These are phyloP conservation scores for Clavaria fumosa DNA, from an alignment of 768 basidiomycete species.

Conservation along the genomic window DNA sequence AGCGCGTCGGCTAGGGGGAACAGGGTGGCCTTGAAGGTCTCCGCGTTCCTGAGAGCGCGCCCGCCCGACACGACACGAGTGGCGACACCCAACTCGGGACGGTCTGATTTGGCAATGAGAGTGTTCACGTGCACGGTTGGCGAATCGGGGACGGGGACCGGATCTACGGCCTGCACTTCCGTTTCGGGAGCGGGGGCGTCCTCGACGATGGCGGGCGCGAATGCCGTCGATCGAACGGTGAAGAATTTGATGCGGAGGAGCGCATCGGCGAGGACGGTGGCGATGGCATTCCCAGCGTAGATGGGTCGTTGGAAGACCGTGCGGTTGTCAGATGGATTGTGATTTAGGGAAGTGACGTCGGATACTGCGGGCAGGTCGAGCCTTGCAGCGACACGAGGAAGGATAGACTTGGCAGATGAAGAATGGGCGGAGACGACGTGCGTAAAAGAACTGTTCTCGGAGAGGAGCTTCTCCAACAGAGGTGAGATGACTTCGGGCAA, in stretches of 20 bases:
- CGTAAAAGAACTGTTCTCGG: conserved; percentile 47
- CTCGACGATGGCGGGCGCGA: conserved; percentile 46
- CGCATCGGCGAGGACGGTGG: conserved; percentile 73
- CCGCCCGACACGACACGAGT: conserved; percentile 88
- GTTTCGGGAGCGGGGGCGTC: conserved; percentile 39
- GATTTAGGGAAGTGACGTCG: conserved; percentile 72
- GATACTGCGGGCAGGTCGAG: conserved; percentile 87
- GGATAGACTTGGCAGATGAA: conserved; percentile 79
- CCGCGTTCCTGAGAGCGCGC: conserved; percentile 84
- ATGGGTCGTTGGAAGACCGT: conserved; percentile 89
- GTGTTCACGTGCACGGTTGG: conserved; percentile 54
- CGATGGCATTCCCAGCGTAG: conserved; percentile 95
- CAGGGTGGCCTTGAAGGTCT: conserved; percentile 76
- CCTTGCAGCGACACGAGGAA: conserved; percentile 82
- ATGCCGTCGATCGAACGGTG: conserved; percentile 87
- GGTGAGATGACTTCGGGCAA: conserved; percentile 74
- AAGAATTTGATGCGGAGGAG: conserved; percentile 80
- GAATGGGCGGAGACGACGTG: conserved; percentile 90
- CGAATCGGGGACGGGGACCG: conserved; percentile 44
- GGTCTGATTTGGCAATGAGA: conserved; percentile 73
- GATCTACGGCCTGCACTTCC: conserved; percentile 43
- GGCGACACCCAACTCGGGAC: conserved; percentile 84
- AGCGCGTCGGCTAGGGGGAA: conserved; percentile 88
- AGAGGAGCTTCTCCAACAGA: conserved; percentile 58
- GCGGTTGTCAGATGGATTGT: conserved; percentile 50